phyloP scores from a whole-genome alignment of 345 rosid species.

The Excoecaria cochinchinensis region DNA sequence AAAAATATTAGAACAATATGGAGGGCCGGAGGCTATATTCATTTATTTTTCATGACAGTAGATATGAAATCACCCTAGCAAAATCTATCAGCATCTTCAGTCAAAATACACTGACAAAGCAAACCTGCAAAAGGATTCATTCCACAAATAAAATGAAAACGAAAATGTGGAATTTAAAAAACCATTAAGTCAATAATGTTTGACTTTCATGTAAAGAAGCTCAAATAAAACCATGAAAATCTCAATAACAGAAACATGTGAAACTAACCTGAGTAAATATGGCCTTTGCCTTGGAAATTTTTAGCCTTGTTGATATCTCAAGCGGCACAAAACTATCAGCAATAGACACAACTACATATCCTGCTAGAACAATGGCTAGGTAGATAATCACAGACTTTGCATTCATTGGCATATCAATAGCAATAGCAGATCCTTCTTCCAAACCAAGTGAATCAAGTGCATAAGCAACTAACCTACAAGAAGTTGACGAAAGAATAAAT shows the following conservation, averaged over 20 bases:
- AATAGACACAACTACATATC: conserved; percentile 85
- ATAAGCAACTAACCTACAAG: conserved; percentile 71
- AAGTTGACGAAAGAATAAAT: conserved; percentile 9
- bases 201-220: background rate
- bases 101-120: background rate
- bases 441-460: conserved; percentile 64
- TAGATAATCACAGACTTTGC: conserved; percentile 81
- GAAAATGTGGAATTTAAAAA: background rate
- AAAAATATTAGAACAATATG: background rate
- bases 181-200: background rate
- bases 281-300: conserved; percentile 79
- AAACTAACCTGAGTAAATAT: conserved; percentile 81
- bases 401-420: conserved; percentile 94
- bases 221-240: background rate
- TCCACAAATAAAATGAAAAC: background rate
- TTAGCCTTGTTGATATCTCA: conserved; percentile 88
- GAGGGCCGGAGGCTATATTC: background rate
- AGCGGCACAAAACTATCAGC: conserved; percentile 90
- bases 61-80: background rate
- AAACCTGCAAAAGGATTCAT: background rate
- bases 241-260: background rate
- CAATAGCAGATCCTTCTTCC: conserved; percentile 78
- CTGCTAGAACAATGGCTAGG: conserved; percentile 86
- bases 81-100: background rate
- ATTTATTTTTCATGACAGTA: background rate